A percentile compares a stretch with the other conserved stretches of the same genome.
phyloP scores from a whole-genome alignment of 2,329 filamentous ascomycete genomes.

The Beauveria caledonica region DNA sequence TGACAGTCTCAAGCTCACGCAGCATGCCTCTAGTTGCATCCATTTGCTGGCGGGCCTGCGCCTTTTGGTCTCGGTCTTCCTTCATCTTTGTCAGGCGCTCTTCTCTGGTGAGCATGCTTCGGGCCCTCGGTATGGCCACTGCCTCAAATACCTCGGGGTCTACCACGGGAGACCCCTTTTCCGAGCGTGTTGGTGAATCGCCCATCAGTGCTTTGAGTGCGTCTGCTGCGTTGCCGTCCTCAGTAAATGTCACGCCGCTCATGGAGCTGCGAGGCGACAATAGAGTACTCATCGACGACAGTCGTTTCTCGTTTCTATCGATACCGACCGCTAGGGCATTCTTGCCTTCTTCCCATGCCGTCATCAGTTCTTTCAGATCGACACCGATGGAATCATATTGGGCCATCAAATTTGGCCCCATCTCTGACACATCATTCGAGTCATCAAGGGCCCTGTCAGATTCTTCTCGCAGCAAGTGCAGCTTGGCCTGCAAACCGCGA shows the following conservation, averaged over 20 bases:
- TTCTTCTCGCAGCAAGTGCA: constrained; percentile 85
- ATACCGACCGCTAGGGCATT: constrained; percentile 74
- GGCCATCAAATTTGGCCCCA: constrained; percentile 69
- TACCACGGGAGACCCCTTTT: constrained; percentile 48
- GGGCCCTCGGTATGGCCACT: constrained; percentile 63
- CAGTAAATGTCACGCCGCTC: constrained; percentile 58
- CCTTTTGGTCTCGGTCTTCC: constrained; percentile 73
- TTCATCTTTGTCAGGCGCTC: constrained; percentile 83
- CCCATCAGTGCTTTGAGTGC: constrained; percentile 75
- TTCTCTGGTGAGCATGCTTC: constrained; percentile 68
- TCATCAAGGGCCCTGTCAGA: constrained; percentile 72
- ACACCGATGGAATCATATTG: constrained; percentile 94
- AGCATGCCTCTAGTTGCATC: constrained; percentile 87
- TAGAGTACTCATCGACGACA: constrained; percentile 53
- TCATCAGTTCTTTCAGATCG: constrained; percentile 71
- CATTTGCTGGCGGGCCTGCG: constrained; percentile 60
- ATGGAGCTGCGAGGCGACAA: constrained; percentile 55
- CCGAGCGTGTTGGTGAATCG: constrained; percentile 48
- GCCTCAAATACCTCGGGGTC: constrained; percentile 88
- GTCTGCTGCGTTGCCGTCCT: constrained; percentile 41
- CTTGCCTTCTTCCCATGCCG: constrained; percentile 83
- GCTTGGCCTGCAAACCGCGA: constrained; percentile 84
- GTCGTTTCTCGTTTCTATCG: constrained; percentile 66
- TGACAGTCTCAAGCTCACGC: constrained; percentile 84
- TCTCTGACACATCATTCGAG: constrained; percentile 62